Conservation (phyloP, 805 yeast species). For the Candida anglica region DNA sequence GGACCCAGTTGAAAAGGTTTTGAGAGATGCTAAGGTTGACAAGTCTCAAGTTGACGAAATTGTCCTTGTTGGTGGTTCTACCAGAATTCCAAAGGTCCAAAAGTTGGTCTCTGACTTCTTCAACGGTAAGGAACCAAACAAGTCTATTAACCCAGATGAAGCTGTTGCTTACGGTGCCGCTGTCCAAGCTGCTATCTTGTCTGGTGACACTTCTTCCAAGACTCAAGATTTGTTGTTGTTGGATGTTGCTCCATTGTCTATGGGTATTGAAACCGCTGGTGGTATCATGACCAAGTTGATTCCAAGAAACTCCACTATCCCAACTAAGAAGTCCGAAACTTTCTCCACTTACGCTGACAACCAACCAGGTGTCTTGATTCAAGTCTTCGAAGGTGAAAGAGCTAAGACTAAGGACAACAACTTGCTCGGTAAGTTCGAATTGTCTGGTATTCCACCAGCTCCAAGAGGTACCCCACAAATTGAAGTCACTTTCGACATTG, state of each 20-base stretch:
- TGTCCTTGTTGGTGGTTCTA: conserved; percentile 96
- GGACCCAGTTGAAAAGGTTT: conserved; percentile 93
- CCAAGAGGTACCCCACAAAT: conserved; percentile 99
- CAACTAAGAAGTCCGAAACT: conserved; percentile 95
- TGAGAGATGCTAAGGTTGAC: conserved; percentile 86
- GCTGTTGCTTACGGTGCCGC: conserved; percentile 99
- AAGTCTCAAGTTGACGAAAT: conserved; percentile 88
- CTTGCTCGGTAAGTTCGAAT: conserved; percentile 94
- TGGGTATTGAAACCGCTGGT: conserved; percentile 99
- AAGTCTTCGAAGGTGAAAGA: conserved; percentile 98
- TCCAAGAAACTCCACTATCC: conserved; percentile 97
- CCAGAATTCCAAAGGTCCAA: conserved; percentile 97
- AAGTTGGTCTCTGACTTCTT: conserved; percentile 93
- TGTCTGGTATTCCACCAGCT: conserved; percentile 95
- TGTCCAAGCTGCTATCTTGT: conserved; percentile 93
- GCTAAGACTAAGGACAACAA: conserved; percentile 94
- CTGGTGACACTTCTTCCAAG: conserved; percentile 95
- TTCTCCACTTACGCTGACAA: conserved; percentile 97
- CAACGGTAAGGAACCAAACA: conserved; percentile 96
- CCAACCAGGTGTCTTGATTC: conserved; percentile 98
- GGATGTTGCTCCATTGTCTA: conserved; percentile 96
- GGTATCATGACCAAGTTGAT: conserved; percentile 98
- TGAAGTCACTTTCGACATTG: conserved; percentile 95
- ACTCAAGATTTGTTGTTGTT: conserved; percentile 91
- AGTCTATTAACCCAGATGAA: conserved; percentile 96